Percentiles rank a stretch among this genome's conserved stretches.
Conservation (phyloP, 2,329 filamentous ascomycete genomes). For the Aspergillus sergii region DNA sequence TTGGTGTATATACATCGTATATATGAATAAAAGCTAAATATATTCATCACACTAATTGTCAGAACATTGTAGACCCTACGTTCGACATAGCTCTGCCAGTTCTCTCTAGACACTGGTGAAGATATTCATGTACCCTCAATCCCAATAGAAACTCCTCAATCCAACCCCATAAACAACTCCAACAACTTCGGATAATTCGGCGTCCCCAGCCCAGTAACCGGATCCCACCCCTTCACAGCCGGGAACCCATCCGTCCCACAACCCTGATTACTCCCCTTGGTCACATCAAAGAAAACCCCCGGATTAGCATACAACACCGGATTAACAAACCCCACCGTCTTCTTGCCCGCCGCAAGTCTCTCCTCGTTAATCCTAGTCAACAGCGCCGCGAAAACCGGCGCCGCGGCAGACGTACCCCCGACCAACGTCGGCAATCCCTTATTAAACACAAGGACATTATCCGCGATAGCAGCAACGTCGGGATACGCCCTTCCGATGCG, state of each 20-base stretch:
- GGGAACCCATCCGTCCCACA: conserved; percentile 34
- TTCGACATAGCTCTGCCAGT: background rate
- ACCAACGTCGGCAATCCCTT: conserved; percentile 23
- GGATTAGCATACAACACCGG: conserved; percentile 38
- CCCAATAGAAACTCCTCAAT: background rate
- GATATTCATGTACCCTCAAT: too few relatives aligned
- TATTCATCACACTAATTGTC: background rate
- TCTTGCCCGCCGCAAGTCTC: conserved; percentile 53
- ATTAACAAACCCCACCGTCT: conserved; percentile 58
- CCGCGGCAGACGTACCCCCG: conserved; percentile 48
- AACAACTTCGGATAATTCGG: conserved; percentile 13
- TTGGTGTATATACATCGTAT: conserved; percentile 2
- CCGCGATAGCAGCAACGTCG: conserved; percentile 41
- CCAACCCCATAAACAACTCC: background rate
- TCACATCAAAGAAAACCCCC: conserved; percentile 36
- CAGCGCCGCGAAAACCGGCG: conserved; percentile 59
- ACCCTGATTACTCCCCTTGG: conserved; percentile 32
- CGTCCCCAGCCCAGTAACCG: conserved; percentile 39
- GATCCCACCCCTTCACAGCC: conserved; percentile 33
- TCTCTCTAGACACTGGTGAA: too few relatives aligned
- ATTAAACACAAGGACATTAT: conserved; percentile 37
- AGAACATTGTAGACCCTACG: background rate
- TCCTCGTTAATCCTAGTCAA: conserved; percentile 59
- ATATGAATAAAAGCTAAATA: conserved; percentile 1
- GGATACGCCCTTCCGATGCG: conserved; percentile 38